Conservation (phyloP, 73 alveolate genomes). For the Diophrys sp. region DNA sequence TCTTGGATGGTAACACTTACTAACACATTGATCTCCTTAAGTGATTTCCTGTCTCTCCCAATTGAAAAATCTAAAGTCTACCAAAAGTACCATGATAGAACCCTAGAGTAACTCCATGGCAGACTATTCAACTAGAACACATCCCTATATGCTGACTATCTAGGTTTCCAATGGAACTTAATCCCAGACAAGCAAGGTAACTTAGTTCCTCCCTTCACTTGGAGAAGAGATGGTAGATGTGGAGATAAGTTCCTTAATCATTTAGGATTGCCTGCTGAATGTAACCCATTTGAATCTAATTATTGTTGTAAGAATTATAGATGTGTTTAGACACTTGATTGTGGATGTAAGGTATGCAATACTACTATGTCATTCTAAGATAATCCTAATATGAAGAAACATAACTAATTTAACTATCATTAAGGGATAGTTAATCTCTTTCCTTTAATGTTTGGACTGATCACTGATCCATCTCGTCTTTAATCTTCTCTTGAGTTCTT, state of each 20-base stretch:
- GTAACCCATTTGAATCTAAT: slow-evolving; percentile 22
- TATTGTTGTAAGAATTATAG: slow-evolving; percentile 15
- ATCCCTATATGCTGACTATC: slow-evolving; percentile 21
- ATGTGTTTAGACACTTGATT: slow-evolving; percentile 10
- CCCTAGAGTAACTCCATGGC: slow-evolving; percentile 4
- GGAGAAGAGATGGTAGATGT: slow-evolving; percentile 92
- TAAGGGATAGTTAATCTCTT: slow-evolving; percentile 91
- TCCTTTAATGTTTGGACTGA: slow-evolving; percentile 85
- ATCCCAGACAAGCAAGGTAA: not conserved
- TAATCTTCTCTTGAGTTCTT: slow-evolving; percentile 5
- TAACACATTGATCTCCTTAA: slow-evolving; percentile 41
- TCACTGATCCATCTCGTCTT: not conserved
- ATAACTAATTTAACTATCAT: slow-evolving; percentile 84
- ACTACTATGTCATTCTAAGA: slow-evolving; percentile 14
- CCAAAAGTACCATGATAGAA: not conserved
- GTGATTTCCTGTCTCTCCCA: slow-evolving; percentile 17
- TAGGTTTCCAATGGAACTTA: slow-evolving; percentile 31
- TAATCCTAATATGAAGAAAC: slow-evolving; percentile 24
- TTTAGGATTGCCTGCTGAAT: slow-evolving; percentile 73
- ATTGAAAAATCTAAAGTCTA: not conserved
- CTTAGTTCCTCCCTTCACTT: slow-evolving; percentile 60
- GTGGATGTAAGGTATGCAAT: slow-evolving; percentile 18
- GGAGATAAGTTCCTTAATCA: slow-evolving; percentile 66
- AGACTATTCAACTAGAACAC: slow-evolving; percentile 18
- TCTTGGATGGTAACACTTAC: slow-evolving; percentile 81